These are phyloP conservation scores for Aspergillus chevalieri DNA, from an alignment of 2,329 filamentous ascomycete species.

Conservation along the genomic window DNA sequence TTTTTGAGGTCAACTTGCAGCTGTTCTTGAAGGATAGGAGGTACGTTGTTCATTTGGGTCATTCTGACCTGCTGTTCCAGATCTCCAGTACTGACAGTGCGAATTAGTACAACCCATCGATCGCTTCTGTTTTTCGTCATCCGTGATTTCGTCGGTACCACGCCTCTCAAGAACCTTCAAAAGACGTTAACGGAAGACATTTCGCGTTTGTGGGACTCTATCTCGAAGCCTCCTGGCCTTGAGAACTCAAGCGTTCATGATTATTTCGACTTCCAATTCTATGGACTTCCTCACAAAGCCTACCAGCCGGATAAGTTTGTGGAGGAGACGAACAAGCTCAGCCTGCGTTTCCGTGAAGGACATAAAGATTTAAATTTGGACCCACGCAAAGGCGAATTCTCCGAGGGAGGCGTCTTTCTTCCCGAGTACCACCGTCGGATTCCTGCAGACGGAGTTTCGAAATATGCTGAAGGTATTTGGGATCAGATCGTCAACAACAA, in stretches of 20 bases:
- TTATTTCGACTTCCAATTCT: constrained; percentile 98
- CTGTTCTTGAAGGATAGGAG: constrained; percentile 93
- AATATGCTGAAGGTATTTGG: constrained; percentile 92
- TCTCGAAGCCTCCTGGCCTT: constrained; percentile 84
- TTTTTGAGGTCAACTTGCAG: constrained; percentile 97
- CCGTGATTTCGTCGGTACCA: constrained; percentile 89
- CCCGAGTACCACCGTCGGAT: constrained; percentile 94
- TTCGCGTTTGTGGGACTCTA: constrained; percentile 82
- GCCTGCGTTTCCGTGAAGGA: constrained; percentile 74
- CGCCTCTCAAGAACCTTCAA: constrained; percentile 81
- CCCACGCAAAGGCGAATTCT: constrained; percentile 60
- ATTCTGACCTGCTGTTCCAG: not conserved
- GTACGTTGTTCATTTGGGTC: constrained; percentile 46
- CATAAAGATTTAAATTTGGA: constrained; percentile 62
- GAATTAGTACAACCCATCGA: constrained; percentile 67
- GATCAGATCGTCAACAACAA: constrained; percentile 99
- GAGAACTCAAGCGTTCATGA: constrained; percentile 88
- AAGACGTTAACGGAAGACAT: constrained; percentile 87
- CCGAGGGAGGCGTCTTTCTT: constrained; percentile 76
- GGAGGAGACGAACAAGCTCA: constrained; percentile 70
- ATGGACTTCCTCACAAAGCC: constrained; percentile 92
- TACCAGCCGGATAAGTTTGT: constrained; percentile 89
- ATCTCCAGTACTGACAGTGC: constrained; percentile 8
- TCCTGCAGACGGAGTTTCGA: constrained; percentile 90
- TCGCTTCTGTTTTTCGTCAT: constrained; percentile 98